Conservation (phyloP, 768 basidiomycete species). For the Rhodotorula toruloides region DNA sequence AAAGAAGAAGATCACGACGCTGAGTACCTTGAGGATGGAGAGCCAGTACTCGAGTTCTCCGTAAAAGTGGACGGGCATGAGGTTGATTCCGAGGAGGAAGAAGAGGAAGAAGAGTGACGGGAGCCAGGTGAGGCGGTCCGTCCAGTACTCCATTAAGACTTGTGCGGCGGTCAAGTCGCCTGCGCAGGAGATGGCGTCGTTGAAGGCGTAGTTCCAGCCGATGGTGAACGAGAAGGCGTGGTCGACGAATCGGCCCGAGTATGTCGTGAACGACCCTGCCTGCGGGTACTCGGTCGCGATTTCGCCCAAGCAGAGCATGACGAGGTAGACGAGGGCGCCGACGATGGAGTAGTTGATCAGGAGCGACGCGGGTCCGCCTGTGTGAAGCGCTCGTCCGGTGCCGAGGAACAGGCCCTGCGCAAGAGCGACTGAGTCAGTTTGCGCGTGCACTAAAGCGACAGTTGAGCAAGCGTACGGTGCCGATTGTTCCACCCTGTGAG, state of each 20-base stretch:
- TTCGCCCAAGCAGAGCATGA: slow-evolving; percentile 38
- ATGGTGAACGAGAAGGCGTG: slow-evolving; percentile 44
- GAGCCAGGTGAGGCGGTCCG: slow-evolving; percentile 19
- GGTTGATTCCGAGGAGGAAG: slow-evolving; percentile 58
- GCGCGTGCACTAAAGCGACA: neutral
- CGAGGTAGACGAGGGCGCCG: slow-evolving; percentile 30
- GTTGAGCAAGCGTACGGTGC: slow-evolving; percentile 3
- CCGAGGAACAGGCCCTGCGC: slow-evolving; percentile 16
- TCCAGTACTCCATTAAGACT: slow-evolving; percentile 34
- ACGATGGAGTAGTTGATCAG: slow-evolving; percentile 33
- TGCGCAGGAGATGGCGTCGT: slow-evolving; percentile 29
- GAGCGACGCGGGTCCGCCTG: slow-evolving; percentile 16
- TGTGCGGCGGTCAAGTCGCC: slow-evolving; percentile 34
- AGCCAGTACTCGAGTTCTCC: slow-evolving; percentile 44
- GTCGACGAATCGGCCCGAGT: slow-evolving; percentile 38
- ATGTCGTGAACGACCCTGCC: slow-evolving; percentile 37
- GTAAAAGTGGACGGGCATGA: slow-evolving; percentile 35
- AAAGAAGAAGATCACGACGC: slow-evolving; percentile 49
- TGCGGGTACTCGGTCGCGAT: slow-evolving; percentile 41
- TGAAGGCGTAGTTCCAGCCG: slow-evolving; percentile 32
- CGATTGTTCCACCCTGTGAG: slow-evolving; percentile 30
- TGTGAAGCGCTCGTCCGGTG: slow-evolving; percentile 8
- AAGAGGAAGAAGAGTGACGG: slow-evolving; percentile 43
- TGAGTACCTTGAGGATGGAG: slow-evolving; percentile 44
- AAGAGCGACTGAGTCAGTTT: neutral